These are phyloP conservation scores for Anisodus acutangulus DNA, from an alignment of 257 asterid genomes.

Conservation along the genomic window DNA sequence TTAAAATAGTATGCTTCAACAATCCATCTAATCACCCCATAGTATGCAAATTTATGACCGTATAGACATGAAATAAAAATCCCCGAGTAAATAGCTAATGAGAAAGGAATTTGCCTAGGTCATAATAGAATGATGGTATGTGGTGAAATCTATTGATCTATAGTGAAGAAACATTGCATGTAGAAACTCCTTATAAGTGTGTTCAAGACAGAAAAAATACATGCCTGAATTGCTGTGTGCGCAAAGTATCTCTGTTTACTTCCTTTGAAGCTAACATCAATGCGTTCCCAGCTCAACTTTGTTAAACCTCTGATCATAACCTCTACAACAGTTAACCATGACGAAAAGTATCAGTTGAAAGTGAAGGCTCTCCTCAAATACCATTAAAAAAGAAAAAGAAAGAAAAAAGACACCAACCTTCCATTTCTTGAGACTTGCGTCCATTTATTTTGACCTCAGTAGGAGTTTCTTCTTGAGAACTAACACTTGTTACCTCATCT, in stretches of 20 bases:
- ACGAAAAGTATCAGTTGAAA: slow-evolving; percentile 11
- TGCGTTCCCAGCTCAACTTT: slow-evolving; percentile 71
- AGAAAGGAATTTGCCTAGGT: slow-evolving; percentile 7
- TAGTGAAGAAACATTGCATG: not conserved
- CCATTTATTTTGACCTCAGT: slow-evolving; percentile 37
- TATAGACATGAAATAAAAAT: not conserved
- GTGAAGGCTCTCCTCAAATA: slow-evolving; percentile 2
- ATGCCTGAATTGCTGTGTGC: slow-evolving; percentile 84
- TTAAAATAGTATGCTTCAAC: not conserved
- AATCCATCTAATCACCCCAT: slow-evolving; percentile 4
- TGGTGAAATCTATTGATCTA: not conserved
- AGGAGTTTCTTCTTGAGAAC: slow-evolving; percentile 40
- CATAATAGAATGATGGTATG: not conserved
- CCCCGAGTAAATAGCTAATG: not conserved
- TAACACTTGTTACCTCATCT: slow-evolving; percentile 40
- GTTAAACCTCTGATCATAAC: slow-evolving; percentile 75
- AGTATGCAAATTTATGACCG: not conserved
- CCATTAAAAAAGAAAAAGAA: not conserved
- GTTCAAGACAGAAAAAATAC: slow-evolving; percentile 26
- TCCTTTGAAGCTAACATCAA: slow-evolving; percentile 80
- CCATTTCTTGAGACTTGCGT: slow-evolving; percentile 59
- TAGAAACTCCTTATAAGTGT: not conserved
- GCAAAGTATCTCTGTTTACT: slow-evolving; percentile 68
- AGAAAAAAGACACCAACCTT: slow-evolving; percentile 56
- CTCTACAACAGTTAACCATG: slow-evolving; percentile 47